Conservation (phyloP, 1,139 yeast genomes). For the Debaryomyces sp. region DNA sequence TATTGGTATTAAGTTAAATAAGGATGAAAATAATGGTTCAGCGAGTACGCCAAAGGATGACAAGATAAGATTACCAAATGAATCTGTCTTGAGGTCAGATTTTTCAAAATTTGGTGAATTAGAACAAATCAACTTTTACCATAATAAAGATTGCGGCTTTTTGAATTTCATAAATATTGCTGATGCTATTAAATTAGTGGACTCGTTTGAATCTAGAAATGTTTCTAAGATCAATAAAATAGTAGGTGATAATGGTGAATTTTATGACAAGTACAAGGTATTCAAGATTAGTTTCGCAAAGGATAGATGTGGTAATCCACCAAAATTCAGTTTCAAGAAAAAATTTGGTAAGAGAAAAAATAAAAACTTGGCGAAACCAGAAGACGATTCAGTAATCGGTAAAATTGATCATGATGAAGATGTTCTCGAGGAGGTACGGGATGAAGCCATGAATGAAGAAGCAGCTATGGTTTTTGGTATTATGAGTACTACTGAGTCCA, state of each 20-base stretch:
- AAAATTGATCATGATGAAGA: background rate
- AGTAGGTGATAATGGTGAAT: slow-evolving; percentile 29
- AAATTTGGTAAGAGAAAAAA: slow-evolving; percentile 17
- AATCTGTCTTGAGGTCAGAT: slow-evolving; percentile 43
- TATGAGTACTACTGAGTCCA: slow-evolving; percentile 21
- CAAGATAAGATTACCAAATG: slow-evolving; percentile 36
- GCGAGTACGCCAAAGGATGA: slow-evolving; percentile 9
- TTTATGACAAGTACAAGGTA: slow-evolving; percentile 40
- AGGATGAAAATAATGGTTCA: slow-evolving; percentile 14
- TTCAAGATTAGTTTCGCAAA: slow-evolving; percentile 51
- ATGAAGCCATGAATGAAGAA: slow-evolving; percentile 7
- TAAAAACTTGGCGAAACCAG: slow-evolving; percentile 6
- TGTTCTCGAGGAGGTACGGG: background rate
- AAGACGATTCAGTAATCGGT: slow-evolving; percentile 4
- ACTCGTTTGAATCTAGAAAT: slow-evolving; percentile 30
- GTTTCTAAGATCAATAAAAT: slow-evolving; percentile 21
- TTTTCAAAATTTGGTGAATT: slow-evolving; percentile 43
- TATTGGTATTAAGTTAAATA: slow-evolving; percentile 41
- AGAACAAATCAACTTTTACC: slow-evolving; percentile 51
- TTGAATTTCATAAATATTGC: slow-evolving; percentile 44
- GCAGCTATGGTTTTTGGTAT: slow-evolving; percentile 53
- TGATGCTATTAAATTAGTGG: slow-evolving; percentile 42
- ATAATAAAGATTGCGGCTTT: slow-evolving; percentile 49
- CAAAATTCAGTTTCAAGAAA: slow-evolving; percentile 46
- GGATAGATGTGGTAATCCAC: slow-evolving; percentile 52